Base-by-base conservation (phyloP, 1,284 basidiomycete species). In the Cutaneotrichosporon spelunceum region DNA sequence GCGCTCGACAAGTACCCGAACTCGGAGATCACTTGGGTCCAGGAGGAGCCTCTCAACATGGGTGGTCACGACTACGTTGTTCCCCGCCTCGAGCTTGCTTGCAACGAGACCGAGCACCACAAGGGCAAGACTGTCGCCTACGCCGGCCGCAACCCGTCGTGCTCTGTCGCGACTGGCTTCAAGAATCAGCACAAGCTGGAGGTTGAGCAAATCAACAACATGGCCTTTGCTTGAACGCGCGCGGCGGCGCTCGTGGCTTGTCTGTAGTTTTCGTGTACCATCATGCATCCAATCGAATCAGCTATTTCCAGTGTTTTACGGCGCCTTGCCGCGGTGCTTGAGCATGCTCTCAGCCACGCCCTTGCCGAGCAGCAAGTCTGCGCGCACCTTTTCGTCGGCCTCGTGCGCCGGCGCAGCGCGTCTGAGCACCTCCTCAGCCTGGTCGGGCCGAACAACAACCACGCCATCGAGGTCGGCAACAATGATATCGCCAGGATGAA, bases 1-100 rank as follows among this genome's bases (percentile, higher is more conserved):
- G 90, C 94, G 77, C 84, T 97, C 42, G 95, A 99, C 83, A 88
- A 87, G 80, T 99, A 97, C 82, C 91, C 93, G 66, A 96, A 99
- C 77, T 91, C 93, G 29, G 88, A 90, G 68, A 78, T 96, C 48
- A 82, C 92, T 57, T 97, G 92, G 91, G 91, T 88, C 72, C 94
- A 97, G 48, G 48, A 50, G 26, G 48, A 50, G 48, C 48, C 48
- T 13, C 24, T 27, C 48, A 50, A 50, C 26, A 29, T n/a, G 19
- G 48, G 48, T 5, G 7, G 19, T 8, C 44, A 21, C 36, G 29
- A 88, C 44, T 95, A 98, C 73, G 85, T 96, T 61, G 90, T 90
- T 54, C 92, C 93, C 30, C 87, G 92, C 61, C 87, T 93, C 72
- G 85, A 88, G 75, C 93, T 89, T 48, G 73, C 77, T 49, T 85